These are phyloP conservation scores for Cladophialophora carrionii DNA, from an alignment of 2,329 filamentous ascomycete species.

Conservation along the genomic window DNA sequence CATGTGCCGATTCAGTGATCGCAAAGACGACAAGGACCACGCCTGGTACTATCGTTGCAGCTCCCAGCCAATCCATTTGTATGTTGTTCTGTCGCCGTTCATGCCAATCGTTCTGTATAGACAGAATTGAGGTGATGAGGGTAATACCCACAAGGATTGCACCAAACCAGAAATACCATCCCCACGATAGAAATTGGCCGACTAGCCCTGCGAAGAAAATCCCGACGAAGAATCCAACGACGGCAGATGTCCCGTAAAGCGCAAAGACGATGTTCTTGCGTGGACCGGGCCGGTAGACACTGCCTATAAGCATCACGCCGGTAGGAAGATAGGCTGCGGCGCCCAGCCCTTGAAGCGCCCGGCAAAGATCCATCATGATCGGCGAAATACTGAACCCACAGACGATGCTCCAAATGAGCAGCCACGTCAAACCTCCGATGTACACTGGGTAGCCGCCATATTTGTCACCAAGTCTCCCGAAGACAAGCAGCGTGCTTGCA, in stretches of 20 bases:
- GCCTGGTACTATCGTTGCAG: constrained; percentile 64
- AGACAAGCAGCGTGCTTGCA: constrained; percentile 55
- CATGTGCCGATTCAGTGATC: constrained; percentile 72
- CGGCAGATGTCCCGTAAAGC: constrained; percentile 58
- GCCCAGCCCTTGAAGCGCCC: constrained; percentile 74
- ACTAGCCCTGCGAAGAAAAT: constrained; percentile 68
- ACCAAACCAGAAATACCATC: constrained; percentile 72
- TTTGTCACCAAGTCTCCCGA: constrained; percentile 63
- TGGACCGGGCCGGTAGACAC: constrained; percentile 67
- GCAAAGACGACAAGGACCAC: constrained; percentile 73
- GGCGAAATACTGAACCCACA: constrained; percentile 70
- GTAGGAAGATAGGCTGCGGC: constrained; percentile 72
- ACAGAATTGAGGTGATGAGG: constrained; percentile 50
- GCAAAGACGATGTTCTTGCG: constrained; percentile 70
- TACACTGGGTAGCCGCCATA: constrained; percentile 67
- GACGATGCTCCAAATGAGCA: constrained; percentile 69
- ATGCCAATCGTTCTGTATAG: constrained; percentile 55
- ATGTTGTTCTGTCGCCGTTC: constrained; percentile 47
- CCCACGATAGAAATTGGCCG: constrained; percentile 60
- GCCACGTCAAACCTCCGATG: constrained; percentile 65
- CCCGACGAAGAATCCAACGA: constrained; percentile 57
- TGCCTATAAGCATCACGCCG: constrained; percentile 68
- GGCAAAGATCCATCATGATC: constrained; percentile 72
- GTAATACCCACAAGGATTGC: constrained; percentile 57
- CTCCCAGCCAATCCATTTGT: constrained; percentile 72